A percentile compares a stretch with the other conserved stretches of the same genome.
Evolutionary conservation across 176 grass and related monocot genomes (phyloP).

Genomic region (Luzula sylvatica): DNA sequence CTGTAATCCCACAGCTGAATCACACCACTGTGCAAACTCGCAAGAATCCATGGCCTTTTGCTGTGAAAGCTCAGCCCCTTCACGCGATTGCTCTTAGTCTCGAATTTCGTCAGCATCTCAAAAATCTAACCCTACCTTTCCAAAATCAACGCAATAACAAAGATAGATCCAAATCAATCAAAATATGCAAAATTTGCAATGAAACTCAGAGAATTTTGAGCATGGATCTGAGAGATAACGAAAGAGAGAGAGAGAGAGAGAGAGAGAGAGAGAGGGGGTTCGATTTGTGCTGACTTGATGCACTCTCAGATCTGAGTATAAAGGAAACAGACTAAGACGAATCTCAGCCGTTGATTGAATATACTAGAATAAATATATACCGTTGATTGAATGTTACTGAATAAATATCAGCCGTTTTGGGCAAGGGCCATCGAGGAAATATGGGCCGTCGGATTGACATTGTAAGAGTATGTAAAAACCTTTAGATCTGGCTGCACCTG

Average conservation of each 20-base stretch:
- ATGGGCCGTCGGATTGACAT: constrained; percentile 8
- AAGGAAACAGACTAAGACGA: not conserved
- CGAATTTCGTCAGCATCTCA: constrained; percentile 98
- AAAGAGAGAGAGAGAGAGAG: not conserved
- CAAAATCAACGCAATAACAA: not conserved
- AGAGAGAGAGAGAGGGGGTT: constrained; percentile 5
- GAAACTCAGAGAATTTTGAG: not conserved
- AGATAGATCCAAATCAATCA: constrained; percentile 3
- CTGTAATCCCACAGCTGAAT: constrained; percentile 96
- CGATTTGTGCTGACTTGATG: constrained; percentile 8
- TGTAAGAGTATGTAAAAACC: not conserved
- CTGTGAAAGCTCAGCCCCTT: constrained; percentile 96
- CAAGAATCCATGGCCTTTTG: constrained; percentile 74
- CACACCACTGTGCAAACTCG: constrained; percentile 82
- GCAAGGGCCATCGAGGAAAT: not conserved
- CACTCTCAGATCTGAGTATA: constrained; percentile 20
- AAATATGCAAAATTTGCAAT: not conserved
- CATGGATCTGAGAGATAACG: constrained; percentile 19
- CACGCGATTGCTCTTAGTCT: constrained; percentile 99
- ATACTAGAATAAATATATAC: not conserved
- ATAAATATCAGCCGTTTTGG: not conserved
- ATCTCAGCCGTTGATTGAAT: not conserved
- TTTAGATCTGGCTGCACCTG: not conserved
- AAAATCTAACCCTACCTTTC: constrained; percentile 4
- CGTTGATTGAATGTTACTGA: not conserved